Base-by-base conservation (phyloP, 2,329 filamentous ascomycete species). In the Aspergillus tamarii region DNA sequence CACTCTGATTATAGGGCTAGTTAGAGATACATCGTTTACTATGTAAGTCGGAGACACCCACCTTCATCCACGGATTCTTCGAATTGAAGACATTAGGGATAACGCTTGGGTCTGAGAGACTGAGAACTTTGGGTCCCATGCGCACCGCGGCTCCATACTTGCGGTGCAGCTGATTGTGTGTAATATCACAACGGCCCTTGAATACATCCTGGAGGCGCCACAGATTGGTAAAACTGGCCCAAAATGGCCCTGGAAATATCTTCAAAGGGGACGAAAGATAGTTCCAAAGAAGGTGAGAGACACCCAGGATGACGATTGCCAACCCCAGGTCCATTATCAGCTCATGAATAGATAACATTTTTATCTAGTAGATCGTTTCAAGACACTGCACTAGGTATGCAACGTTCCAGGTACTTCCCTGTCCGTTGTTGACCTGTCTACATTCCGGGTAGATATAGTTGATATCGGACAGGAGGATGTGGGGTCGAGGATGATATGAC, bases 61-160 rank as follows among this genome's bases (percentile, higher is more conserved):
- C 71, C 67, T 75, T 73, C 30, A 64, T 50, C 68, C 69, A 77
- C 23, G 71, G 73, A 64, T 92, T 93, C 74, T 93, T 93, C 32
- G 93, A 79, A 0, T 90, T 91, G 74, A 94, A 95, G 57, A 94
- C 93, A 12, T 82, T 81, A 77, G 91, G 91, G 69, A 94, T 83
- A 0, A 90, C 88, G 61, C 85, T 85, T 0, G 91, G 91, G 68
- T 93, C 86, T 7, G 90, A 87, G 70, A 94, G 92, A 0, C 90
- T 92, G 2, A 95, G 77, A 1, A 82, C 81, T 66, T 93, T 94
- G 0, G 92, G 92, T 0, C 91, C 92, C 26, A 93, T 78, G 2
- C 91, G 85, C 1, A 95, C 90, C 7, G 94, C 83, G 70, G 90
- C 85, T 43, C 92, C 92, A 79, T 92, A 84, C 70, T 91, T 84